A percentile compares a stretch with the other conserved stretches of the same genome.
Conservation (phyloP, 1,284 basidiomycete genomes). For the Cryptococcus hybrid region DNA sequence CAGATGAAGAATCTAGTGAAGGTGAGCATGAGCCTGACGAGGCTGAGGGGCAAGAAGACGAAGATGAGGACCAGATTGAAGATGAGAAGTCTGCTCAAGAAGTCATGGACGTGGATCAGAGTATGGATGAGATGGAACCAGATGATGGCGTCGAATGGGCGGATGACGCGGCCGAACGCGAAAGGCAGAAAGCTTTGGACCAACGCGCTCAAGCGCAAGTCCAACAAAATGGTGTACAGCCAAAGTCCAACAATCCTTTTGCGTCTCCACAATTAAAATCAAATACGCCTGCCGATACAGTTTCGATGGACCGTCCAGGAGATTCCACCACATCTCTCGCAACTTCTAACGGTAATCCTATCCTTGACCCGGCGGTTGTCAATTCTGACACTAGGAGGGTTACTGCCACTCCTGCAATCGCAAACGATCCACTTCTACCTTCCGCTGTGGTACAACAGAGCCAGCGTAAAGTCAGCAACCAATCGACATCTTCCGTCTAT, state of each 20-base stretch:
- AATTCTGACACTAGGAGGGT: constrained; percentile 66
- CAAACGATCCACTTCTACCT: constrained; percentile 54
- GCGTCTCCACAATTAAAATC: constrained; percentile 9
- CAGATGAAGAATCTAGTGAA: constrained; percentile 67
- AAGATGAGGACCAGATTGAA: constrained; percentile 9
- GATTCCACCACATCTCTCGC: constrained; percentile 18
- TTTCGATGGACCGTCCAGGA: background rate
- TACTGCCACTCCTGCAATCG: constrained; percentile 71
- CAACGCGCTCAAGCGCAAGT: constrained; percentile 29
- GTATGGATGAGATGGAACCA: constrained; percentile 50
- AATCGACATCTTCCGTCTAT: constrained; percentile 23
- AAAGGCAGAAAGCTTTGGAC: constrained; percentile 31
- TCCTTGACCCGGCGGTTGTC: constrained; percentile 37
- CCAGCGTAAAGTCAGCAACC: constrained; percentile 29
- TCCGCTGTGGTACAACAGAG: constrained; percentile 43
- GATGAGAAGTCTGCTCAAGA: constrained; percentile 25
- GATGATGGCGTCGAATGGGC: constrained; percentile 56
- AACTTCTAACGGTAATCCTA: constrained; percentile 13
- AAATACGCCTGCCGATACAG: background rate
- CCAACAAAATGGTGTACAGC: constrained; percentile 27
- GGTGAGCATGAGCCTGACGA: constrained; percentile 55
- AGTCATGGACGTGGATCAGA: constrained; percentile 16
- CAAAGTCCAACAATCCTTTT: constrained; percentile 34
- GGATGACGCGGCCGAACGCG: constrained; percentile 46
- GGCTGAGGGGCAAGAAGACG: constrained; percentile 8